A percentile compares a stretch with the other conserved stretches of the same genome.
These are phyloP conservation scores for Trametes cubensis DNA, from an alignment of 768 basidiomycete genomes.

Conservation along the genomic window DNA sequence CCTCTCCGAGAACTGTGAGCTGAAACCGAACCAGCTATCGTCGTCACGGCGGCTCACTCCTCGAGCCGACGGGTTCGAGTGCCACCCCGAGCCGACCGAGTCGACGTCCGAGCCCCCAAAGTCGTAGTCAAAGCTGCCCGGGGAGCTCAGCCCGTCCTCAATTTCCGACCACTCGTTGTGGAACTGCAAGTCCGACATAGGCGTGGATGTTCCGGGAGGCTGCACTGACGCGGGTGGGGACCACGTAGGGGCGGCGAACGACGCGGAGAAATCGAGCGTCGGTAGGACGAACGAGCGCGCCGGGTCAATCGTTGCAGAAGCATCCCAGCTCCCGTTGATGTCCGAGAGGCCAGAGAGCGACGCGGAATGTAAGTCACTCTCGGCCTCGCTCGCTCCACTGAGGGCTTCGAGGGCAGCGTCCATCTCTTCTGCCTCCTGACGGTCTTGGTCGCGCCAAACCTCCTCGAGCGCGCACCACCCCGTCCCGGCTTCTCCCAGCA, in stretches of 20 bases:
- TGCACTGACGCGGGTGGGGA: constrained; percentile 19
- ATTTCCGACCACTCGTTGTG: constrained; percentile 31
- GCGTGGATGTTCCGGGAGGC: constrained; percentile 5
- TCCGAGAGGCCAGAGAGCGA: constrained; percentile 5
- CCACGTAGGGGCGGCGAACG: constrained; percentile 37
- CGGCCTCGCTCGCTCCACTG: constrained; percentile 23
- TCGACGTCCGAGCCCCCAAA: constrained; percentile 1
- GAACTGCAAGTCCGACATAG: constrained; percentile 26
- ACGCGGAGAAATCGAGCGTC: constrained; percentile 70
- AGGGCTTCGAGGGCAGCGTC: constrained; percentile 36
- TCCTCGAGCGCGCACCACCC: constrained; percentile 82
- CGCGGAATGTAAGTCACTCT: constrained; percentile 9
- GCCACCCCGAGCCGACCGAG: constrained; percentile 28
- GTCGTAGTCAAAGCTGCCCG: constrained; percentile 19
- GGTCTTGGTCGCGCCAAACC: constrained; percentile 30
- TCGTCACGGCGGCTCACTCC: constrained; percentile 4
- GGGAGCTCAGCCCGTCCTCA: constrained; percentile 11
- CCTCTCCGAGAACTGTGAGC: constrained; percentile 40
- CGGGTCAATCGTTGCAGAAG: constrained; percentile 47
- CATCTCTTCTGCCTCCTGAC: constrained; percentile 27
- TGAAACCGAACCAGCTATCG: constrained; percentile 42
- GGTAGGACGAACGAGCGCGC: constrained; percentile 75
- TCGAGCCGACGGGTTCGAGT: not conserved
- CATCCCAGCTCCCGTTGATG: constrained; percentile 17
- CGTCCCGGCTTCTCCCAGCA: constrained; percentile 70